Percentiles rank a stretch among this genome's conserved stretches.
Evolutionary conservation across 495 filamentous ascomycete species (phyloP).

Genomic region (Podospora bellae-mahoneyi): DNA sequence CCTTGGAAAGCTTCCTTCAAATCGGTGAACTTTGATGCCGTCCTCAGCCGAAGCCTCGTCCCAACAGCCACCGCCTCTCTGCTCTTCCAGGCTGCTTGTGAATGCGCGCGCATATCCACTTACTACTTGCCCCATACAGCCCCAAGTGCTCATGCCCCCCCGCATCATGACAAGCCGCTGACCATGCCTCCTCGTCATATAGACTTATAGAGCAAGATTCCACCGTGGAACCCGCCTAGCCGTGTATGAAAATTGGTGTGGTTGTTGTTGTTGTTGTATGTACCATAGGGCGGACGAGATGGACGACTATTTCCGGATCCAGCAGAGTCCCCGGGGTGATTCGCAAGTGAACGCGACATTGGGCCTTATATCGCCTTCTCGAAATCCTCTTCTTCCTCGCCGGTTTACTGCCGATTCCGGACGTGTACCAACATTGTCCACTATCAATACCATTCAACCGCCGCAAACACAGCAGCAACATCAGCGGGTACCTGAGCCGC

Average conservation of each 20-base stretch:
- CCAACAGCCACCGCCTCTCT: neutral
- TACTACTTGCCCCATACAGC: neutral
- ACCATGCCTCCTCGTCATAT: slow-evolving; percentile 5
- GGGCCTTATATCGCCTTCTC: slow-evolving; percentile 56
- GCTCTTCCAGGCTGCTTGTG: neutral
- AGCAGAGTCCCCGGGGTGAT: slow-evolving; percentile 69
- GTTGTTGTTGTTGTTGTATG: slow-evolving; percentile 31
- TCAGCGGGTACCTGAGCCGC: slow-evolving; percentile 39
- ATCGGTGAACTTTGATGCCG: neutral
- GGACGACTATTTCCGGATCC: slow-evolving; percentile 64
- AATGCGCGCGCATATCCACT: neutral
- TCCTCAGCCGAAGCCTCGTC: neutral
- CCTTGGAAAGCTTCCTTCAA: neutral
- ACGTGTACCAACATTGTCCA: slow-evolving; percentile 75
- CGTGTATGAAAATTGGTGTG: slow-evolving; percentile 44
- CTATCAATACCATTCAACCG: slow-evolving; percentile 50
- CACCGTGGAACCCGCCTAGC: slow-evolving; percentile 38
- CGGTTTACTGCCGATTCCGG: slow-evolving; percentile 92
- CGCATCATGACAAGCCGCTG: slow-evolving; percentile 10
- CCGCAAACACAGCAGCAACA: neutral
- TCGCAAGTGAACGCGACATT: slow-evolving; percentile 62
- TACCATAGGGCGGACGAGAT: slow-evolving; percentile 62
- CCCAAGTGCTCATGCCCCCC: neutral
- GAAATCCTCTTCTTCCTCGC: slow-evolving; percentile 67
- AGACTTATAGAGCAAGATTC: slow-evolving; percentile 31